Evolutionary conservation across 345 rosid species (phyloP).

Genomic region (Syzygium aqueum): DNA sequence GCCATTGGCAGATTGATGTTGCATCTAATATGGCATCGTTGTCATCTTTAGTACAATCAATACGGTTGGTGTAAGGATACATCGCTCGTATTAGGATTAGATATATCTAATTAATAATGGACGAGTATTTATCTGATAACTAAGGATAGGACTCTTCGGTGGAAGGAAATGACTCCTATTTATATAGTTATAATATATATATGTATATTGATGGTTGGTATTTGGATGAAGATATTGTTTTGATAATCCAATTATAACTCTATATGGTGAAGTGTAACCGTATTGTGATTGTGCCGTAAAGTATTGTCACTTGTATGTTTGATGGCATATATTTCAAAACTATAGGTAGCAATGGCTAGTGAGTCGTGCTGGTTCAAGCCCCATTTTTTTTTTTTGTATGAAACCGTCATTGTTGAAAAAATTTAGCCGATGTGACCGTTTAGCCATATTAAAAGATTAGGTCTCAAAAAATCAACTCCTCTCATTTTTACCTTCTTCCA

Average conservation of each 20-base stretch:
- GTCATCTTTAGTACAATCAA: neutral
- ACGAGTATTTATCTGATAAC: neutral
- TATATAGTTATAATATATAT: neutral
- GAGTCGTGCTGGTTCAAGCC: neutral
- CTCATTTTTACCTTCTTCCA: neutral
- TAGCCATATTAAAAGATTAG: neutral
- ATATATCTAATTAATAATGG: neutral
- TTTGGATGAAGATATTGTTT: neutral
- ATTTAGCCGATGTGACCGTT: neutral
- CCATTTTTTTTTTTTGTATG: neutral
- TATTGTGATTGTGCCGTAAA: neutral
- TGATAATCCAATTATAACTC: neutral
- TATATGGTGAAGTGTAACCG: neutral
- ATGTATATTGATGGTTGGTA: neutral
- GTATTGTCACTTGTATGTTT: neutral
- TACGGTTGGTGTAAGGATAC: neutral
- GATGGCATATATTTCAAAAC: neutral
- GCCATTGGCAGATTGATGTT: neutral
- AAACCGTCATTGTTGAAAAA: neutral
- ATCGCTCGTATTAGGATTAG: neutral
- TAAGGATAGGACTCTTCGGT: neutral
- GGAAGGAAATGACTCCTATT: neutral
- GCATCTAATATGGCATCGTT: neutral
- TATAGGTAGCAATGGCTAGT: neutral
- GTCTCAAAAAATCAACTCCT: neutral